Percentiles rank a stretch among this genome's conserved stretches.
Conservation (phyloP, 805 yeast genomes). For the Yarrowia sp. region DNA sequence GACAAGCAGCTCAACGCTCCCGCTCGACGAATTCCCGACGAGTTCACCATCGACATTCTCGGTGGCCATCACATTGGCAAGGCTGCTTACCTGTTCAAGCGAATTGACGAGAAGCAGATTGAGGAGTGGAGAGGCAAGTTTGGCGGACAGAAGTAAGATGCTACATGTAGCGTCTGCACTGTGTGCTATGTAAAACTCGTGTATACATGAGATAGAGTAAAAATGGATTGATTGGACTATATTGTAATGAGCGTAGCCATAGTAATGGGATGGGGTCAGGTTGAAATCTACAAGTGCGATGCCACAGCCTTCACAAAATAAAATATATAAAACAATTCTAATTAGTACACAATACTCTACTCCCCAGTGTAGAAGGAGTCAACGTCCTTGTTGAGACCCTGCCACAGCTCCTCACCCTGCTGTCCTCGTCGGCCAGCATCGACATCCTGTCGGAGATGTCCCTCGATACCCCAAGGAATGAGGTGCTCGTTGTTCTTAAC, state of each 20-base stretch:
- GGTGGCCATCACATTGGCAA: slow-evolving; percentile 86
- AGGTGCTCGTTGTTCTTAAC: slow-evolving; percentile 43
- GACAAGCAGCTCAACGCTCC: slow-evolving; percentile 82
- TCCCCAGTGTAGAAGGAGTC: not conserved
- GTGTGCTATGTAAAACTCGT: not conserved
- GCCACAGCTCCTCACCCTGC: slow-evolving; percentile 41
- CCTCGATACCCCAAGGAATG: slow-evolving; percentile 48
- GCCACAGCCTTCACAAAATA: too few relatives aligned
- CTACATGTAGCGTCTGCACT: not conserved
- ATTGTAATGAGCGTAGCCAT: too few relatives aligned
- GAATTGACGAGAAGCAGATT: slow-evolving; percentile 87
- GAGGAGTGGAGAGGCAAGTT: slow-evolving; percentile 82
- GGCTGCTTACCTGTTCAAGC: slow-evolving; percentile 85
- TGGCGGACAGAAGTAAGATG: slow-evolving; percentile 54
- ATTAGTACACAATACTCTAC: not conserved
- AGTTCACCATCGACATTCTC: slow-evolving; percentile 63
- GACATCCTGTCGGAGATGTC: slow-evolving; percentile 43
- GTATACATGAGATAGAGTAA: not conserved
- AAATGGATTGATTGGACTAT: not conserved
- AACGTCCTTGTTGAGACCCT: slow-evolving; percentile 39
- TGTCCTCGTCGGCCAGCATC: slow-evolving; percentile 39
- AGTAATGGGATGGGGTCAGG: too few relatives aligned
- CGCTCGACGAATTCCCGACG: slow-evolving; percentile 69
- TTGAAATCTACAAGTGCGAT: too few relatives aligned
- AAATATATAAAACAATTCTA: not conserved